Base-by-base conservation (phyloP, 2,329 filamentous ascomycete species). In the Conoideocrella luteorostrata region DNA sequence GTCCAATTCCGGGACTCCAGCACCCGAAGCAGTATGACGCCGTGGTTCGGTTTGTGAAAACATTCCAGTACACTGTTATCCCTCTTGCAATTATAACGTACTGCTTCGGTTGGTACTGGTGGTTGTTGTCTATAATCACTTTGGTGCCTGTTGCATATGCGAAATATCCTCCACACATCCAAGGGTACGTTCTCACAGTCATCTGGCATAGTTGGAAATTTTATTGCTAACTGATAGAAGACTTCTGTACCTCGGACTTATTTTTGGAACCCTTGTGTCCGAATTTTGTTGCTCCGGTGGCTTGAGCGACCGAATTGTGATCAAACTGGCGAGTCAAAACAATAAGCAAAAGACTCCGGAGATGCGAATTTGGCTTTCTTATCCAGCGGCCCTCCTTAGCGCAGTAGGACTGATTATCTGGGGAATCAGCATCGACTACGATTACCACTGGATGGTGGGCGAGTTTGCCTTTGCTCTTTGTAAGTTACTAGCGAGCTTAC, bases 21-120 rank as follows among this genome's bases (percentile, higher is more conserved):
- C 73, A 77, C 49, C 73, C 75, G 3, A 70, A 66, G 47, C 52
- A 65, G 1, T 76, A 65, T 59, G 69, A 69, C 41, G 64, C 71
- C 0, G 39, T 69, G 4, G 47, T 66, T 13, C 64, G 71, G 5
- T 76, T 77, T 50, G 38, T 64, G 30, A 62, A 67, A 45, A 70
- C 69, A 3, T 77, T 71, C 52, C 65, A 63, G 44, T 71, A 68
- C 49, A 61, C 65, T 3, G 65, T 64, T 4, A 65, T 78, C 1
- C 59, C 65, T 0, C 57, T 77, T 7, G 56, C 68, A 3, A 63
- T 77, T 4, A 47, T 71, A 7, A 64, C 66, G 7, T 80, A 74
- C 56, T 71, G 66, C 49, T 78, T 75, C 48, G 55, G 64, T 3
- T 76, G 73, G 69, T 79, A 78, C 53, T 79, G 74, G 73, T 78